Base-by-base conservation (phyloP, 352 stramenopile species). In the Phytophthora colocasiae region DNA sequence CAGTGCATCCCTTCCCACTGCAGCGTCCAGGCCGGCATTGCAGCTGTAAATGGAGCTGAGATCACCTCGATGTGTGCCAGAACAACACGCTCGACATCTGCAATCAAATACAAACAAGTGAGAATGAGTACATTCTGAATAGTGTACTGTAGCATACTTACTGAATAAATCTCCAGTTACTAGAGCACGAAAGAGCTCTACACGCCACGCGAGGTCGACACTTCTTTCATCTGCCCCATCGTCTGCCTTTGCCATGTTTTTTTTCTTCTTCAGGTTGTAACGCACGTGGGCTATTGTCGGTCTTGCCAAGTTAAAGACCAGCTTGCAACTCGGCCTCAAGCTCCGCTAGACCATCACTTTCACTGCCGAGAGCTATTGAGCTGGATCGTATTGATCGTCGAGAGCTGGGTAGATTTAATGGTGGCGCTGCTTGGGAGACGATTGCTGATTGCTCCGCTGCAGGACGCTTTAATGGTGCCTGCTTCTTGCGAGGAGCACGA, bases 1-100 rank as follows among this genome's bases (percentile, higher is more conserved):
- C 84, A 92, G 58, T 92, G 72, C 49, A 87, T 58, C 1, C 77
- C 86, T 61, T 92, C 84, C 76, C 80, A 90, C 48, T 91, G 75
- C 40, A 91, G 69, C 45, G 84, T 75, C 77, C 78, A 88, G 17
- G 65, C 22, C 9, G 78, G 79, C 78, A 91, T 86, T 2, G 53
- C 38, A 57, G 75, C 74, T 14, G 77, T 85, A 53, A 93, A 91
- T 4, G 82, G 69, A 17, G 69, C 58, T 10, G 78, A 89, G 19
- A 91, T 57, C 34, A 71, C 62, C 4, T 89, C 77, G 15, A 89
- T 82, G 34, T 87, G 81, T 19, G 58, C 65, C 19, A 80, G 54
- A 15, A 89, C 14, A 9, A 73, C 58, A 3, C 47, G 61, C 39
- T 77, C 43, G 29, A 80, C 66, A 36, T 78, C 82, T 86, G 64